Conservation (phyloP, 768 basidiomycete genomes). For the Sutorius australiensis region DNA sequence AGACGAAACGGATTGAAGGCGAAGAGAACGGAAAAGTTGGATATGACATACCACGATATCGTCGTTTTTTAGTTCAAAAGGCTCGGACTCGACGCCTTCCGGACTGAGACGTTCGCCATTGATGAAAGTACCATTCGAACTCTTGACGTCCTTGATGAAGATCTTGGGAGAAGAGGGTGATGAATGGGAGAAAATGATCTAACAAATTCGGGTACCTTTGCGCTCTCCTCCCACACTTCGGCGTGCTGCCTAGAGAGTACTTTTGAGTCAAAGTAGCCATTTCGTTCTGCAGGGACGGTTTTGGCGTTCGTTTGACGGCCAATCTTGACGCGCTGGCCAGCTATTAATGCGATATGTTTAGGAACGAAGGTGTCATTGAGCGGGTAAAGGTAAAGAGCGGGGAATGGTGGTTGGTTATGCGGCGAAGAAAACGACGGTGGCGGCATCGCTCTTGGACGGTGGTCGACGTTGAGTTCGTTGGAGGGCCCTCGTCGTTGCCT, state of each 20-base stretch:
- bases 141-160: conserved; percentile 97
- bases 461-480: conserved; percentile 17
- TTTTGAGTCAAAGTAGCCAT: conserved; percentile 97
- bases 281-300: conserved; percentile 87
- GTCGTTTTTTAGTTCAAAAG: conserved; percentile 90
- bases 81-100: conserved; percentile 88
- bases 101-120: conserved; percentile 89
- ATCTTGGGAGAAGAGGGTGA: conserved; percentile 49
- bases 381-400: conserved; percentile 74
- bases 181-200: conserved; percentile 7
- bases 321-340: conserved; percentile 76
- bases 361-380: conserved; percentile 93
- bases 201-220: conserved; percentile 56
- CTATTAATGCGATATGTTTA: conserved; percentile 82
- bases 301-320: conserved; percentile 95
- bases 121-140: conserved; percentile 97
- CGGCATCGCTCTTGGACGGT: conserved; percentile 28
- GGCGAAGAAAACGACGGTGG: conserved; percentile 32
- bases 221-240: conserved; percentile 94
- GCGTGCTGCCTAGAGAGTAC: conserved; percentile 93
- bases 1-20: conserved; percentile 2
- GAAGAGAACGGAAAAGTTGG: neutral
- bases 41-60: conserved; percentile 81
- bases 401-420: conserved; percentile 25
- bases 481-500: conserved; percentile 8